Percentiles rank a stretch among this genome's conserved stretches.
Conservation (phyloP, 2,329 filamentous ascomycete genomes). For the Cercospora janseana region DNA sequence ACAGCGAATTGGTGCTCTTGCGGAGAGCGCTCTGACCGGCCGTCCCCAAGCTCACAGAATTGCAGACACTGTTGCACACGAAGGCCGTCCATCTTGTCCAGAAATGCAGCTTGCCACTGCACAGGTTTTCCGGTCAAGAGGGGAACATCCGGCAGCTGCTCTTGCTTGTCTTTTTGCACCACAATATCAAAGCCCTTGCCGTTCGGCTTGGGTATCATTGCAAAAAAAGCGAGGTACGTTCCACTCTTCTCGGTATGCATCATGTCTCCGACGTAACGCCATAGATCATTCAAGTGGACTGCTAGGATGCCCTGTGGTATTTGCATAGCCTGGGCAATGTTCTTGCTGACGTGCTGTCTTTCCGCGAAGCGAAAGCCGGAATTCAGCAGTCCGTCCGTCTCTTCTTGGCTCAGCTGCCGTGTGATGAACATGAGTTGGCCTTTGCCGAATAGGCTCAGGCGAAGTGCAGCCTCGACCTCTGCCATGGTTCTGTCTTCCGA, state of each 20-base stretch:
- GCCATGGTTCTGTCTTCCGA: slow-evolving; percentile 17
- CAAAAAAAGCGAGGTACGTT: slow-evolving; percentile 42
- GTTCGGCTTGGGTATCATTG: slow-evolving; percentile 36
- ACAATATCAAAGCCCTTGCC: slow-evolving; percentile 45
- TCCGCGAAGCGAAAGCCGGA: slow-evolving; percentile 76
- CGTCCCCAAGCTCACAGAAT: slow-evolving; percentile 25
- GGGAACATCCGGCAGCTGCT: slow-evolving; percentile 47
- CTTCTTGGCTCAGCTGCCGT: slow-evolving; percentile 59
- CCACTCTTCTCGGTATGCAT: slow-evolving; percentile 40
- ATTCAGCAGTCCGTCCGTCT: slow-evolving; percentile 64
- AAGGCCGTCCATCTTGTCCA: slow-evolving; percentile 38
- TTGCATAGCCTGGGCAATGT: slow-evolving; percentile 71
- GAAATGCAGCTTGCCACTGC: slow-evolving; percentile 36
- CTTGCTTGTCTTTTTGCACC: slow-evolving; percentile 42
- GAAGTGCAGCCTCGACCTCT: slow-evolving; percentile 44
- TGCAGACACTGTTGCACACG: slow-evolving; percentile 23
- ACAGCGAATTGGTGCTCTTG: slow-evolving; percentile 40
- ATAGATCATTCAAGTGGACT: slow-evolving; percentile 62
- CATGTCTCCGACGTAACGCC: slow-evolving; percentile 53
- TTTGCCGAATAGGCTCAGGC: slow-evolving; percentile 54
- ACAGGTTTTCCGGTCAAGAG: slow-evolving; percentile 35
- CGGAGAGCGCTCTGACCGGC: slow-evolving; percentile 9
- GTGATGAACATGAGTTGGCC: slow-evolving; percentile 82
- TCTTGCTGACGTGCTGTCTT: slow-evolving; percentile 64
- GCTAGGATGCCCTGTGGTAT: slow-evolving; percentile 64